These are phyloP conservation scores for Aspergillus awamori DNA, from an alignment of 2,329 filamentous ascomycete species.

Conservation along the genomic window DNA sequence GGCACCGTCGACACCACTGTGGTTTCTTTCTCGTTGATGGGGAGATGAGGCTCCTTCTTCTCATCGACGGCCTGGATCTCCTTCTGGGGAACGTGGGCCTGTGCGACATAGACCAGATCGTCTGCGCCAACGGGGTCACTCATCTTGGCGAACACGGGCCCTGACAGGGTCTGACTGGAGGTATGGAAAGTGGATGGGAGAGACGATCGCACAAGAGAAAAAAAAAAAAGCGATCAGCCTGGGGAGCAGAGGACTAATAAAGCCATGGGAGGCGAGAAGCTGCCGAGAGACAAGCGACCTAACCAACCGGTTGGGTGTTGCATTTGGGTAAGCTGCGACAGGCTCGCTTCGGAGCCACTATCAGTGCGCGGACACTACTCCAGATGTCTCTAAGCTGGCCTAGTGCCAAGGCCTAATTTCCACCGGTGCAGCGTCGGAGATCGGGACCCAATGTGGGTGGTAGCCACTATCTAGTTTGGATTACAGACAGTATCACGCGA, in stretches of 20 bases:
- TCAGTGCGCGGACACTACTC: neutral
- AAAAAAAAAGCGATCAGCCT: neutral
- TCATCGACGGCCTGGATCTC: slow-evolving; percentile 1
- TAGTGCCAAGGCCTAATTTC: neutral
- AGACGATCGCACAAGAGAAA: neutral
- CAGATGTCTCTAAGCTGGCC: neutral
- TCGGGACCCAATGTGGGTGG: neutral
- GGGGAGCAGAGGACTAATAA: neutral
- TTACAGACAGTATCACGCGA: neutral
- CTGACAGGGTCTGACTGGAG: neutral
- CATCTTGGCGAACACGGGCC: slow-evolving; percentile 11
- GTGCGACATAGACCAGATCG: slow-evolving; percentile 11
- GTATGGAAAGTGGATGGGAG: neutral
- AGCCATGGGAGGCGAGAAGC: neutral
- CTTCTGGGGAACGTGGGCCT: slow-evolving; percentile 12
- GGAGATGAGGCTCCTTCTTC: slow-evolving; percentile 3
- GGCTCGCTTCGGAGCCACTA: neutral
- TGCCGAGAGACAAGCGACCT: neutral
- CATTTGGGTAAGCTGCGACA: neutral
- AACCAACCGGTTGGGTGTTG: neutral
- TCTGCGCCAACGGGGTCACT: slow-evolving; percentile 12
- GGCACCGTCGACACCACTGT: slow-evolving; percentile 3
- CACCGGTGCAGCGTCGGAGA: neutral
- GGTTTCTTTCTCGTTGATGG: slow-evolving; percentile 12
- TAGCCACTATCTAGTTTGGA: neutral